A percentile compares a stretch with the other conserved stretches of the same genome.
Evolutionary conservation across 2,329 filamentous ascomycete genomes (phyloP).

Genomic region (Geoglossum cookeanum): DNA sequence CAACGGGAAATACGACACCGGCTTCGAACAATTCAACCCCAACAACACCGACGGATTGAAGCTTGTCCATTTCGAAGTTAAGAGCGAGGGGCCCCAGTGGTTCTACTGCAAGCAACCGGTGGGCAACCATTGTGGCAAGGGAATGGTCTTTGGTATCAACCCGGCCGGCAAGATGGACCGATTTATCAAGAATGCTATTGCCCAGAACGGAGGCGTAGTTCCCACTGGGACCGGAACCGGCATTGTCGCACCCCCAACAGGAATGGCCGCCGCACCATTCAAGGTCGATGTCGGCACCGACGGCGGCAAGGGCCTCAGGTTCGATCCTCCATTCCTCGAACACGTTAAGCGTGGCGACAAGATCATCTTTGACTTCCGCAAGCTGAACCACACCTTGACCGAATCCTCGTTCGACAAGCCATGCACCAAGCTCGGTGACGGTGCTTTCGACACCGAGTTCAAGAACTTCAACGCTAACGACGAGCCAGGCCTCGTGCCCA

Average conservation of each 20-base stretch:
- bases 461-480: slow-evolving; percentile 3
- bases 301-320: not conserved
- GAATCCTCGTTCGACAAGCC: slow-evolving; percentile 7
- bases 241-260: not conserved
- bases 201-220: slow-evolving; percentile 1
- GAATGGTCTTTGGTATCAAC: slow-evolving; percentile 8
- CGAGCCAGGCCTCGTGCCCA: not conserved
- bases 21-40: slow-evolving; percentile 3
- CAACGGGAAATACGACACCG: slow-evolving; percentile 2
- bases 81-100: slow-evolving; percentile 1
- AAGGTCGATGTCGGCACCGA: not conserved
- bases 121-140: slow-evolving; percentile 6
- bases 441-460: slow-evolving; percentile 6
- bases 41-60: not conserved
- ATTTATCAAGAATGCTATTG: slow-evolving; percentile 8
- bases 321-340: not conserved
- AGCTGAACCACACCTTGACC: slow-evolving; percentile 8
- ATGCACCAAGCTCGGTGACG: slow-evolving; percentile 6
- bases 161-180: slow-evolving; percentile 6
- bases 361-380: slow-evolving; percentile 8
- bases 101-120: slow-evolving; percentile 7
- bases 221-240: not conserved
- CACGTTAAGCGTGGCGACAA: slow-evolving; percentile 19
- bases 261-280: slow-evolving; percentile 24
- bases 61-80: not conserved